Evolutionary conservation across 2,329 filamentous ascomycete genomes (phyloP).

Genomic region (Cryoendolithus antarcticus): DNA sequence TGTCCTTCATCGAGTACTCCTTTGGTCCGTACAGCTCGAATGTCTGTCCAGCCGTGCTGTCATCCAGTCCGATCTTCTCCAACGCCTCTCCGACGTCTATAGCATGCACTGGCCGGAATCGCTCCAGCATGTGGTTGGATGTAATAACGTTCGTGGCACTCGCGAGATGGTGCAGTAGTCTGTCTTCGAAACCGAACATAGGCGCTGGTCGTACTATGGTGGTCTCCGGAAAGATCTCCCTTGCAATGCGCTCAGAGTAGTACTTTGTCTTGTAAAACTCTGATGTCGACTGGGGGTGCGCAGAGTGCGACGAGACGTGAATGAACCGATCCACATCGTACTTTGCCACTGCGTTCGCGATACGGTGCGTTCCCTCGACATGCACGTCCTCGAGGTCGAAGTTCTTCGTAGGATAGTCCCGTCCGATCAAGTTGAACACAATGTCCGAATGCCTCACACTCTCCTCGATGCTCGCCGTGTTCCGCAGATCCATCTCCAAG

Average conservation of each 20-base stretch:
- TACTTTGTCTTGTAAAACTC: constrained; percentile 91
- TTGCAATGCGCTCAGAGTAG: constrained; percentile 68
- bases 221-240: constrained; percentile 87
- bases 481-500: constrained; percentile 86
- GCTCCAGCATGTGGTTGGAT: constrained; percentile 85
- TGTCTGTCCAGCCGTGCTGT: constrained; percentile 78
- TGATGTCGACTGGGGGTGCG: constrained; percentile 63
- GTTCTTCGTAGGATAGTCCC: constrained; percentile 97
- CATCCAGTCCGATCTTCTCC: constrained; percentile 81
- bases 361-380: constrained; percentile 81
- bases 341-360: constrained; percentile 87
- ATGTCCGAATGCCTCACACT: constrained; percentile 94
- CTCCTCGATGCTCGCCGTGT: constrained; percentile 91
- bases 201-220: constrained; percentile 91
- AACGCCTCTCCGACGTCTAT: constrained; percentile 85
- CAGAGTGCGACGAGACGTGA: constrained; percentile 92
- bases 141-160: constrained; percentile 71
- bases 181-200: constrained; percentile 90
- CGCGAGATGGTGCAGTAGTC: constrained; percentile 75
- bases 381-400: constrained; percentile 88
- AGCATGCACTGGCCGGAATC: constrained; percentile 80
- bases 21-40: constrained; percentile 91
- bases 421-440: constrained; percentile 90
- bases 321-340: constrained; percentile 97
- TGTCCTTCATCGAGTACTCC: constrained; percentile 79